Conservation (phyloP, 2,329 filamentous ascomycete genomes). For the Seiridium unicorne region DNA sequence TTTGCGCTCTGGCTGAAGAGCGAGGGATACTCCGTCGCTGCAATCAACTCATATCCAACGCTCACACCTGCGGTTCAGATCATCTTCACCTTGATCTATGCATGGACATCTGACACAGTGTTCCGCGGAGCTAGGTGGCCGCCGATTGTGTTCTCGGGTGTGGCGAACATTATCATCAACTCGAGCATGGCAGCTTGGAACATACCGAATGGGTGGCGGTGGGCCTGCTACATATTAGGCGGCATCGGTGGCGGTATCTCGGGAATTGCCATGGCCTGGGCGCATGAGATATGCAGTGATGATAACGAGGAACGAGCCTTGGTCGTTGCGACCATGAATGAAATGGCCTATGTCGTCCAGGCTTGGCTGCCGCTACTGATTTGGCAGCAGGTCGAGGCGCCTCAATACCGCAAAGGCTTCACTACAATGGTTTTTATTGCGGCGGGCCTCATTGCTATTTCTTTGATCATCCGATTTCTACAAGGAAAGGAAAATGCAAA, state of each 20-base stretch:
- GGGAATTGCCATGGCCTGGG: conserved; percentile 46
- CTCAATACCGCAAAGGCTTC: conserved; percentile 60
- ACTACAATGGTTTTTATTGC: conserved; percentile 52
- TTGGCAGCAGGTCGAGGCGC: conserved; percentile 64
- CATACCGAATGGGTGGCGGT: conserved; percentile 55
- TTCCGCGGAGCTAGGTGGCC: conserved; percentile 62
- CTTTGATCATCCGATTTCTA: conserved; percentile 45
- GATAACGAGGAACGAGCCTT: conserved; percentile 65
- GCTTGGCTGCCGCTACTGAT: conserved; percentile 67
- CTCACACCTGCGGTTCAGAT: conserved; percentile 54
- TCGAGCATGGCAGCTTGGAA: conserved; percentile 40
- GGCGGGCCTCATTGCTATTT: conserved; percentile 45
- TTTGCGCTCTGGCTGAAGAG: conserved; percentile 51
- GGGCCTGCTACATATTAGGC: conserved; percentile 59
- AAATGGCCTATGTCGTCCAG: conserved; percentile 68
- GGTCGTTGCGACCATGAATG: conserved; percentile 65
- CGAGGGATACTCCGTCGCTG: conserved; percentile 35
- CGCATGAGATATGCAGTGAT: conserved; percentile 47
- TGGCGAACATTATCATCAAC: conserved; percentile 39
- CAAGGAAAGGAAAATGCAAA: conserved; percentile 38
- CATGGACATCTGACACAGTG: conserved; percentile 63
- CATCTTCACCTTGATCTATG: conserved; percentile 59
- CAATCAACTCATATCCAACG: conserved; percentile 53
- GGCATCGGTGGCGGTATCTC: conserved; percentile 49
- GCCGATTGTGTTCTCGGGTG: conserved; percentile 55